Evolutionary conservation across 768 basidiomycete genomes (phyloP), one percentile per base, ranked within the genome.

Genomic region (Podaxis pistillaris): DNA sequence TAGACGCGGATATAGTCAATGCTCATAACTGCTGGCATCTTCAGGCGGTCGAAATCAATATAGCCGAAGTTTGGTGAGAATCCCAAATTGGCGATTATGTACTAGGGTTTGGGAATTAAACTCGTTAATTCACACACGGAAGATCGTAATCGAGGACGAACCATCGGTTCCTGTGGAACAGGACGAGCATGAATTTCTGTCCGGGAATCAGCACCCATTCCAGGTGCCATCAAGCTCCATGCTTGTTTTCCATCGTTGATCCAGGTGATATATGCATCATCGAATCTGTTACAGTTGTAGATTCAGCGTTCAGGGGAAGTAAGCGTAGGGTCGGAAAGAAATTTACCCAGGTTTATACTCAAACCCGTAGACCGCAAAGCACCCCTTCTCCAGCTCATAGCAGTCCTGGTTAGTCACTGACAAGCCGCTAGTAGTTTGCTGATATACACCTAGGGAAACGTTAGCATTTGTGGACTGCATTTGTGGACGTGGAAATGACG

Each of bases 1-100:
- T 89, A 90, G 6, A 96, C 90, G 1, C 94, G 84, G 61, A 96
- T 86, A 63, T 86, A 96, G 69, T 96, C 94, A 55, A 95, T 76
- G 59, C 77, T 77, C 89, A 95, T 88, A 28, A 76, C 79, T 8
- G 82, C 72, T 4, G 86, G 86, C 68, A 88, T 80, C 19, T 73
- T 72, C 30, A 91, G 69, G 41, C 83, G 67, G 4, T 77, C 76
- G 58, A 86, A 79, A 66, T 92, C 86, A 67, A 91, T 83, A 7
- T 72, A 77, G 15, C 87, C 90, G 71, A 92, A 92, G 68, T 83
- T 86, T 49, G 76, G 65, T 6, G 89, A 91, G 62, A 91, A 83
- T 41, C 89, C 91, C 38, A 90, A 78, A 64, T 90, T 89, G 54
- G 83, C 81, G 60, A 92, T 82, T 71, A 93, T 81, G 60, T 89